phyloP scores from a whole-genome alignment of 805 yeast genomes.

The Candida andamanensis region DNA sequence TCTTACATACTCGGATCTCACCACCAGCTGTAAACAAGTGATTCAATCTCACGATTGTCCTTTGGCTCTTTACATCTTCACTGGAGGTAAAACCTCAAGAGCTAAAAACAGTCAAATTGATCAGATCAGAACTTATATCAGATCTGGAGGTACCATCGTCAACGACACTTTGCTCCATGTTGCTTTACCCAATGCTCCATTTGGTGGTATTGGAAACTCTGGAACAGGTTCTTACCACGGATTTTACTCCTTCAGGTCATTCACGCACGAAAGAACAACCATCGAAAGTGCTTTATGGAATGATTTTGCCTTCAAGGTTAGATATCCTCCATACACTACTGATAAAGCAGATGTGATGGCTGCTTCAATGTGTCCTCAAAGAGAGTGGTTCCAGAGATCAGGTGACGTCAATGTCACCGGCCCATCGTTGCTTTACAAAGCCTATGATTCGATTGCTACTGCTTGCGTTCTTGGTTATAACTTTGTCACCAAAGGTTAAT shows the following conservation, averaged over 20 bases:
- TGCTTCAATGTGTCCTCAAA: conserved; percentile 19
- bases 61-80: conserved; percentile 71
- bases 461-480: conserved; percentile 17
- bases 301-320: conserved; percentile 51
- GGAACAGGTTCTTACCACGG: conserved; percentile 88
- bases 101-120: conserved; percentile 41
- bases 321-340: conserved; percentile 59
- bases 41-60: conserved; percentile 62
- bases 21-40: conserved; percentile 40
- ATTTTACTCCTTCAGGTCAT: conserved; percentile 42
- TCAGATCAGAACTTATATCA: conserved; percentile 43
- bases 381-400: conserved; percentile 34
- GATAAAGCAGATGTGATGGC: conserved; percentile 24
- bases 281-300: conserved; percentile 60
- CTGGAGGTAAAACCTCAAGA: conserved; percentile 38
- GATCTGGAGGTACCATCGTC: conserved; percentile 68
- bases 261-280: conserved; percentile 69
- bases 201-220: conserved; percentile 86
- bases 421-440: conserved; percentile 26
- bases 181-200: conserved; percentile 65
- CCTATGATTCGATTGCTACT: conserved; percentile 30
- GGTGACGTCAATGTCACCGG: conserved; percentile 32
- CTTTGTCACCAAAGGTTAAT: conserved; percentile 5
- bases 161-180: conserved; percentile 74
- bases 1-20: conserved; percentile 45